These are phyloP conservation scores for Picea mariana DNA, from an alignment of 83 land plant genomes.

Conservation along the genomic window DNA sequence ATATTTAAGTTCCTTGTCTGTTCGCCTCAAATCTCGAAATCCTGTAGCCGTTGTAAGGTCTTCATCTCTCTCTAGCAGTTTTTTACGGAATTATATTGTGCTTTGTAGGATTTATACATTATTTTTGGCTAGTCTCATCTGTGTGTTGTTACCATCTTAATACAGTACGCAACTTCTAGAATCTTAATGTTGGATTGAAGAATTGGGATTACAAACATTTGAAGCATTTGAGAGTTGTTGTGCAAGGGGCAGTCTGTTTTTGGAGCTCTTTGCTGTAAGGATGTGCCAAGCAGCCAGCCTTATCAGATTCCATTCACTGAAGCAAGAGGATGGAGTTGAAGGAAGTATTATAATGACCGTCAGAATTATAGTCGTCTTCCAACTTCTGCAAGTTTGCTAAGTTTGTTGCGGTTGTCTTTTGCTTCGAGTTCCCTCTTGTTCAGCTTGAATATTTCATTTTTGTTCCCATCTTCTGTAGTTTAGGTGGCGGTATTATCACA, in stretches of 20 bases:
- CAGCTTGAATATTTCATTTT: not conserved
- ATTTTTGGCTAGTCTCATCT: too few relatives aligned
- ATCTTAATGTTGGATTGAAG: not conserved
- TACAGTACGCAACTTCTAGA: too few relatives aligned
- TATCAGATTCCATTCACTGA: constrained; percentile 32
- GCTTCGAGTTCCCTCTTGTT: not conserved
- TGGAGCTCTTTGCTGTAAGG: constrained; percentile 23
- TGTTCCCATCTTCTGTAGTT: not conserved
- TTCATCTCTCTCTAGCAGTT: too few relatives aligned
- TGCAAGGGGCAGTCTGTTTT: not conserved
- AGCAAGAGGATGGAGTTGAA: constrained; percentile 18
- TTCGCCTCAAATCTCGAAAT: too few relatives aligned
- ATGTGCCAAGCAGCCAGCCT: constrained; percentile 39
- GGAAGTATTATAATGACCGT: constrained; percentile 45
- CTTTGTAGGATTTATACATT: too few relatives aligned
- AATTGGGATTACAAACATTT: not conserved
- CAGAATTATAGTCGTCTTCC: constrained; percentile 34
- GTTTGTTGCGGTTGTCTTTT: constrained; percentile 15
- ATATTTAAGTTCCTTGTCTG: too few relatives aligned
- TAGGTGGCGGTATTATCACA: not conserved
- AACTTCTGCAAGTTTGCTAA: constrained; percentile 53
- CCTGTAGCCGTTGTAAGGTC: too few relatives aligned
- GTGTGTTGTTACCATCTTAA: too few relatives aligned
- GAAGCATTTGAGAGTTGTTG: not conserved
- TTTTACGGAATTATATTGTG: too few relatives aligned